Evolutionary conservation across 805 yeast genomes (phyloP).

Genomic region (Ogataea polymorpha): DNA sequence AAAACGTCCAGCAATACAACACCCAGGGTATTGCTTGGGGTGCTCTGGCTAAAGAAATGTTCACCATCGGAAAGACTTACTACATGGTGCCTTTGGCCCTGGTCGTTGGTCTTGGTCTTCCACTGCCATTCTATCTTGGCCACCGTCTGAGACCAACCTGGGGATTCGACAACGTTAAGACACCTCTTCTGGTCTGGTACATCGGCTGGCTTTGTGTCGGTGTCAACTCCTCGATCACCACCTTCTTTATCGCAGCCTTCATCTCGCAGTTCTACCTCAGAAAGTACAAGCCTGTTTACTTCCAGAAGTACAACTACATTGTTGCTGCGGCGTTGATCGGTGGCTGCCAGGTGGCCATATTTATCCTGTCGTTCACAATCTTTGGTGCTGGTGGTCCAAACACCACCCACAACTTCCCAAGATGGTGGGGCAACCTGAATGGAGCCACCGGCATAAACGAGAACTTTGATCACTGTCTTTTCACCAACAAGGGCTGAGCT

Average conservation of each 20-base stretch:
- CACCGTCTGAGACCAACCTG: constrained; percentile 30
- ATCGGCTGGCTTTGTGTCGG: constrained; percentile 33
- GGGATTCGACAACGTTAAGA: constrained; percentile 25
- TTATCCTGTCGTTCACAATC: constrained; percentile 32
- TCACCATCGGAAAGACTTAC: constrained; percentile 28
- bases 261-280: constrained; percentile 27
- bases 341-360: constrained; percentile 37
- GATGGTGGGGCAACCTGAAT: constrained; percentile 34
- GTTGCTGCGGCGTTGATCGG: constrained; percentile 50
- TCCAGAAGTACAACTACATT: constrained; percentile 47
- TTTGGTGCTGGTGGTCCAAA: constrained; percentile 32
- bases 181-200: constrained; percentile 32
- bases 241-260: constrained; percentile 29
- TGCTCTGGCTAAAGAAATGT: constrained; percentile 33
- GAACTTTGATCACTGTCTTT: constrained; percentile 17
- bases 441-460: constrained; percentile 15
- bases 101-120: constrained; percentile 28
- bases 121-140: constrained; percentile 30
- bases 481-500: constrained; percentile 11
- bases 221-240: constrained; percentile 34
- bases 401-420: constrained; percentile 28
- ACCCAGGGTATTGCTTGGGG: constrained; percentile 37
- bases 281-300: constrained; percentile 25
- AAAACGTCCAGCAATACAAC: constrained; percentile 34
- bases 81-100: constrained; percentile 31